phyloP scores from a whole-genome alignment of 2,329 filamentous ascomycete genomes.

The Rutstroemia sp. region DNA sequence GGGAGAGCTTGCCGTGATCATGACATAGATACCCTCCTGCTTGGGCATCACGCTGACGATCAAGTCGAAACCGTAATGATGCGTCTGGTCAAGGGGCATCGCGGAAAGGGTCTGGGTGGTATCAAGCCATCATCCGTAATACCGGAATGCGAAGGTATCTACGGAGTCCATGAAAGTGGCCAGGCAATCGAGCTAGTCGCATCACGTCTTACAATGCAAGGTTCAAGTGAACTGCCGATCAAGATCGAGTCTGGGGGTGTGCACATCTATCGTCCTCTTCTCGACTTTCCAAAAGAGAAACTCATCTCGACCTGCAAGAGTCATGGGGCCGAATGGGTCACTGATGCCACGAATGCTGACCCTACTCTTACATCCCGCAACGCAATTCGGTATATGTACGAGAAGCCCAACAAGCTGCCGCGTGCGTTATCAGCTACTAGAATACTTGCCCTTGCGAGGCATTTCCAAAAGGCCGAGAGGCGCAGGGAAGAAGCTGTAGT shows the following conservation, averaged over 20 bases:
- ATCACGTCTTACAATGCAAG: neutral
- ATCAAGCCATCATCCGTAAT: slow-evolving; percentile 61
- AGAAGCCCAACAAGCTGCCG: slow-evolving; percentile 51
- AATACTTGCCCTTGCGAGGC: slow-evolving; percentile 53
- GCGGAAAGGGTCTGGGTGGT: slow-evolving; percentile 62
- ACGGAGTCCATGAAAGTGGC: slow-evolving; percentile 64
- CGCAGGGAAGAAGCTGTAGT: slow-evolving; percentile 45
- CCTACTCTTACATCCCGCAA: slow-evolving; percentile 73
- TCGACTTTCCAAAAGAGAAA: slow-evolving; percentile 63
- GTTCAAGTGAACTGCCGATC: neutral
- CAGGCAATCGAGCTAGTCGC: slow-evolving; percentile 1
- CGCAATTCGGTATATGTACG: slow-evolving; percentile 62
- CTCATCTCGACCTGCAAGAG: slow-evolving; percentile 68
- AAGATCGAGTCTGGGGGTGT: slow-evolving; percentile 55
- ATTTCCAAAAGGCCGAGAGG: slow-evolving; percentile 36
- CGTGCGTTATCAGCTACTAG: slow-evolving; percentile 57
- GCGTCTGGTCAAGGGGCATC: slow-evolving; percentile 62
- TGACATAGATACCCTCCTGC: slow-evolving; percentile 53
- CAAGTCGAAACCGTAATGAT: slow-evolving; percentile 85
- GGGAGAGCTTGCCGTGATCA: slow-evolving; percentile 50
- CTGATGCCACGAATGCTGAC: slow-evolving; percentile 78
- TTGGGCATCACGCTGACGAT: slow-evolving; percentile 86
- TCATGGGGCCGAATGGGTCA: slow-evolving; percentile 66
- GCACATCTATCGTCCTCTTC: slow-evolving; percentile 59
- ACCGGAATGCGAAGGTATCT: slow-evolving; percentile 75